A percentile compares a stretch with the other conserved stretches of the same genome.
Conservation (phyloP, 768 basidiomycete species). For the Paxillus ammoniavirescens region DNA sequence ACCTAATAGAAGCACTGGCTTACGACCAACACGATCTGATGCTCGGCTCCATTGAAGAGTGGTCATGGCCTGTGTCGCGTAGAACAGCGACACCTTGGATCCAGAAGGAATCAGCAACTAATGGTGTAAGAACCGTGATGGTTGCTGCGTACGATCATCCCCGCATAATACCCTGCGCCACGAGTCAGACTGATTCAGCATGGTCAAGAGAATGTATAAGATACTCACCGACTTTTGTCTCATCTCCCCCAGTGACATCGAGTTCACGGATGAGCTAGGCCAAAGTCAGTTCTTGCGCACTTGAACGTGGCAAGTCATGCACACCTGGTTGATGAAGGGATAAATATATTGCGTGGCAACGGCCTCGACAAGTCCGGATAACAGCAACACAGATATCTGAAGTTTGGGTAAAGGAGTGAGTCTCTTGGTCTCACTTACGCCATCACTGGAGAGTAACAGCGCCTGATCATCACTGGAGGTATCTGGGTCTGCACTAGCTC, state of each 20-base stretch:
- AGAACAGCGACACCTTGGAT: conserved; percentile 46
- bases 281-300: not conserved
- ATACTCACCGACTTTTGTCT: too few relatives aligned
- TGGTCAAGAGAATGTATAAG: too few relatives aligned
- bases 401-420: conserved; percentile 43
- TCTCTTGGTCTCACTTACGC: conserved; percentile 13
- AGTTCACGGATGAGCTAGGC: conserved; percentile 42
- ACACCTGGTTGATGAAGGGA: conserved; percentile 50
- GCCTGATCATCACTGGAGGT: conserved; percentile 17
- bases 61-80: conserved; percentile 43
- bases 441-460: conserved; percentile 17
- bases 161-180: too few relatives aligned
- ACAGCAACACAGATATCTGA: conserved; percentile 43
- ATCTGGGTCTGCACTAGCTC: conserved; percentile 32
- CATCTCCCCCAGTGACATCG: conserved; percentile 27
- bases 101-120: conserved; percentile 10
- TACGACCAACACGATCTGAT: conserved; percentile 49
- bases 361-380: conserved; percentile 48
- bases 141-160: too few relatives aligned
- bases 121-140: too few relatives aligned
- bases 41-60: conserved; percentile 47
- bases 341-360: conserved; percentile 45
- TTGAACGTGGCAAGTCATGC: not conserved
- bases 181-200: too few relatives aligned
- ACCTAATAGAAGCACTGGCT: conserved; percentile 37